A percentile compares a stretch with the other conserved stretches of the same genome.
phyloP scores from a whole-genome alignment of 2,329 filamentous ascomycete genomes.

The Didymosphaeria variabile region DNA sequence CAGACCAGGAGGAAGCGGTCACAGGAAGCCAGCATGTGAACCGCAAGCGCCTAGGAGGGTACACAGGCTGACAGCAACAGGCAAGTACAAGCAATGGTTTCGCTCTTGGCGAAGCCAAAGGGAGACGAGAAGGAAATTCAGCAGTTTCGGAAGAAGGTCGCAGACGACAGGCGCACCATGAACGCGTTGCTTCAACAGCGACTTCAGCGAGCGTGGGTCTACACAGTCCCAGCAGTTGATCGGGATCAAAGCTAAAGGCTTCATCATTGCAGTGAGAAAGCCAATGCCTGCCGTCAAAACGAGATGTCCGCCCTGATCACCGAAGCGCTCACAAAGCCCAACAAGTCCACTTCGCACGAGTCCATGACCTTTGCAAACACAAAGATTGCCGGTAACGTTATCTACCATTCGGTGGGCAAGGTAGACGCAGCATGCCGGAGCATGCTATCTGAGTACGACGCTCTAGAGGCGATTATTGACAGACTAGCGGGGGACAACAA shows the following conservation, averaged over 20 bases:
- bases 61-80: conserved; percentile 22
- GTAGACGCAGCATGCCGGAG: conserved; percentile 29
- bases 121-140: conserved; percentile 32
- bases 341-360: conserved; percentile 13
- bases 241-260: neutral
- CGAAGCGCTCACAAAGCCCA: conserved; percentile 28
- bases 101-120: conserved; percentile 31
- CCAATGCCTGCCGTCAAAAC: conserved; percentile 26
- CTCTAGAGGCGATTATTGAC: conserved; percentile 32
- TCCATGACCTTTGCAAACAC: conserved; percentile 24
- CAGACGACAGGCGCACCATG: conserved; percentile 26
- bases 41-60: neutral
- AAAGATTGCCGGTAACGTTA: conserved; percentile 25
- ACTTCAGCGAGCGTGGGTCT: conserved; percentile 32
- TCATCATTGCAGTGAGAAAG: conserved; percentile 25
- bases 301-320: conserved; percentile 32
- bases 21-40: conserved; percentile 40
- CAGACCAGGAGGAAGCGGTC: conserved; percentile 20
- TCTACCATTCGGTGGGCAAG: conserved; percentile 22
- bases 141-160: conserved; percentile 31
- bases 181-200: conserved; percentile 30
- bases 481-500: conserved; percentile 27
- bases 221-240: neutral
- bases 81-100: conserved; percentile 29
- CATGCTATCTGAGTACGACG: conserved; percentile 35